Percentiles rank a stretch among this genome's conserved stretches.
These are phyloP conservation scores for Coccinonectria pachysandricola DNA, from an alignment of 2,329 filamentous ascomycete genomes.

Conservation along the genomic window DNA sequence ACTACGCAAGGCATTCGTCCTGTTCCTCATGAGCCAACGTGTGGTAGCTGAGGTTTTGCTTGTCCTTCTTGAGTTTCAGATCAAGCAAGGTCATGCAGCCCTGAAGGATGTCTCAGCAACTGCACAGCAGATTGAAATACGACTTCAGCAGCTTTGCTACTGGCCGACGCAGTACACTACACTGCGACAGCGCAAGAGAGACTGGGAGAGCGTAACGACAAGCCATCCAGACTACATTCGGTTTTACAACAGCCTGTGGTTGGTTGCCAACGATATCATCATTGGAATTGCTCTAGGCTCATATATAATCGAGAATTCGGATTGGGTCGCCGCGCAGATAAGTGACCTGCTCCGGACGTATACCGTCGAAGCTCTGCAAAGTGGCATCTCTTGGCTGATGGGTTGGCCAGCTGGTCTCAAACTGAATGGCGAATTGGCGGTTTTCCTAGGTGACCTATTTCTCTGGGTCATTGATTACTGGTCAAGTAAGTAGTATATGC, in stretches of 20 bases:
- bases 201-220: conserved; percentile 92
- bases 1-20: conserved; percentile 61
- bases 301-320: conserved; percentile 91
- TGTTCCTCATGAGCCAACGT: conserved; percentile 69
- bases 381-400: conserved; percentile 92
- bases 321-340: conserved; percentile 72
- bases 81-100: conserved; percentile 66
- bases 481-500: conserved; percentile 69
- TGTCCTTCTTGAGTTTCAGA: conserved; percentile 72
- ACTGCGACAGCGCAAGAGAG: conserved; percentile 74
- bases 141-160: conserved; percentile 95
- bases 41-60: conserved; percentile 71
- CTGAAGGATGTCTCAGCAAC: conserved; percentile 94
- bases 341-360: conserved; percentile 67
- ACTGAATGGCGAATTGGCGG: conserved; percentile 83
- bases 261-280: conserved; percentile 96
- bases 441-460: conserved; percentile 92
- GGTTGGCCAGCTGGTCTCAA: conserved; percentile 91
- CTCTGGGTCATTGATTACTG: conserved; percentile 98
- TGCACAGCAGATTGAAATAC: conserved; percentile 93
- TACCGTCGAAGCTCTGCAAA: conserved; percentile 77
- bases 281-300: conserved; percentile 94
- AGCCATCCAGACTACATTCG: conserved; percentile 97
- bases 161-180: conserved; percentile 97
- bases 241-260: conserved; percentile 98